Evolutionary conservation across 192 early-diverging fungal genomes (phyloP).

Genomic region (Spizellomyces sp.): DNA sequence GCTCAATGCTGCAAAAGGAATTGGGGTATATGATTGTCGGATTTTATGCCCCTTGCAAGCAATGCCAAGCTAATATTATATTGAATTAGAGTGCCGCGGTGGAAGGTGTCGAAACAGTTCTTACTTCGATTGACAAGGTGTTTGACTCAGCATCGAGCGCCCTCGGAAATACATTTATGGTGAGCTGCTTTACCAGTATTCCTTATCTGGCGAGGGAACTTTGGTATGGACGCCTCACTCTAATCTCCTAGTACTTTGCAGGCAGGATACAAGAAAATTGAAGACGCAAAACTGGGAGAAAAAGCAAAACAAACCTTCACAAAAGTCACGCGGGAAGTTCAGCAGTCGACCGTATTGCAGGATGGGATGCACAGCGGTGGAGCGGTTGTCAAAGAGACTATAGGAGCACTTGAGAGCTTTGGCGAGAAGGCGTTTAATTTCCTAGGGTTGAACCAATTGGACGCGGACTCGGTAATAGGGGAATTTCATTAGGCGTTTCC

Average conservation of each 20-base stretch:
- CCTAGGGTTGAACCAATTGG: background rate
- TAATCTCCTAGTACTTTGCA: background rate
- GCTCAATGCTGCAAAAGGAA: too few relatives aligned
- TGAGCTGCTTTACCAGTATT: too few relatives aligned
- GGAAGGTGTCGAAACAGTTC: background rate
- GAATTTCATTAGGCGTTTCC: background rate
- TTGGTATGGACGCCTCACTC: too few relatives aligned
- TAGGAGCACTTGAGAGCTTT: background rate
- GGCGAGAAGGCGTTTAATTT: background rate
- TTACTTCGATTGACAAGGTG: slow-evolving; percentile 1
- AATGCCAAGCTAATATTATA: too few relatives aligned
- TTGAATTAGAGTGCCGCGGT: too few relatives aligned
- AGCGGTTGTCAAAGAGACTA: background rate
- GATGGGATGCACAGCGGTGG: too few relatives aligned
- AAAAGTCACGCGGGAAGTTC: background rate
- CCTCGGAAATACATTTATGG: background rate
- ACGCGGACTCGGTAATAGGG: background rate
- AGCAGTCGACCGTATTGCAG: background rate
- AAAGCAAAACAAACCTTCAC: slow-evolving; percentile 3
- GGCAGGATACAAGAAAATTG: background rate
- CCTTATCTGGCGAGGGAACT: too few relatives aligned
- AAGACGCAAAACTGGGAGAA: slow-evolving; percentile 4
- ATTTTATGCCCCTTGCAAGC: too few relatives aligned
- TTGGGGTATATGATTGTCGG: too few relatives aligned
- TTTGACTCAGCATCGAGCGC: slow-evolving; percentile 1